Percentiles rank a stretch among this genome's conserved stretches.
These are phyloP conservation scores for Bipolaris gigantea DNA, from an alignment of 2,329 filamentous ascomycete genomes.

Conservation along the genomic window DNA sequence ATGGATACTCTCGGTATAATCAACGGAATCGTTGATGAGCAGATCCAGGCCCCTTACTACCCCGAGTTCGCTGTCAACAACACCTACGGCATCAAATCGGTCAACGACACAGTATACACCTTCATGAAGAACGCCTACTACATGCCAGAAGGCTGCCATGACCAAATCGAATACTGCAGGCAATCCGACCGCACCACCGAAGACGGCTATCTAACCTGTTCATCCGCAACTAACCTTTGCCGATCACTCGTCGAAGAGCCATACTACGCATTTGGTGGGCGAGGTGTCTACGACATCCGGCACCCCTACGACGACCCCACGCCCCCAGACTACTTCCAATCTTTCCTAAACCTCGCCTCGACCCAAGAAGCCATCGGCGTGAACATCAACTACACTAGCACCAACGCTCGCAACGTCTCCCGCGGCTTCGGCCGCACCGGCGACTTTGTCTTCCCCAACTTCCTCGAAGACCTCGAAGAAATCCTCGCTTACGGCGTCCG, in stretches of 20 bases:
- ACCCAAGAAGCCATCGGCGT: constrained; percentile 55
- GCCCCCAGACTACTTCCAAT: constrained; percentile 53
- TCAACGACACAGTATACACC: constrained; percentile 53
- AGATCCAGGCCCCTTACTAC: constrained; percentile 52
- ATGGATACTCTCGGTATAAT: constrained; percentile 60
- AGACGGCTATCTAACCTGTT: constrained; percentile 41
- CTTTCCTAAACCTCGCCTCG: constrained; percentile 56
- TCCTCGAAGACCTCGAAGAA: constrained; percentile 52
- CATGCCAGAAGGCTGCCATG: constrained; percentile 55
- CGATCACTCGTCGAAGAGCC: constrained; percentile 49
- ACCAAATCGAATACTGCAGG: constrained; percentile 54
- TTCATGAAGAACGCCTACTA: constrained; percentile 50
- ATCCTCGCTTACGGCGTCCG: constrained; percentile 60
- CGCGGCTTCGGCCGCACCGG: constrained; percentile 51
- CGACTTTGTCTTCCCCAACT: constrained; percentile 51
- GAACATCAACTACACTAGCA: constrained; percentile 59
- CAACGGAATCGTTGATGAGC: constrained; percentile 58
- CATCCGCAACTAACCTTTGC: constrained; percentile 47
- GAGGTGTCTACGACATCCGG: constrained; percentile 60
- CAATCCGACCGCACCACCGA: constrained; percentile 27
- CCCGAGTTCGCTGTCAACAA: constrained; percentile 58
- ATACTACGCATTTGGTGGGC: constrained; percentile 46
- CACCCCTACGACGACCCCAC: constrained; percentile 57
- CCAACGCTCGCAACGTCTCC: constrained; percentile 44
- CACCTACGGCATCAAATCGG: constrained; percentile 55